Percentiles rank a stretch among this genome's conserved stretches.
phyloP scores from a whole-genome alignment of 768 basidiomycete genomes.

The Tricholoma matsutake region DNA sequence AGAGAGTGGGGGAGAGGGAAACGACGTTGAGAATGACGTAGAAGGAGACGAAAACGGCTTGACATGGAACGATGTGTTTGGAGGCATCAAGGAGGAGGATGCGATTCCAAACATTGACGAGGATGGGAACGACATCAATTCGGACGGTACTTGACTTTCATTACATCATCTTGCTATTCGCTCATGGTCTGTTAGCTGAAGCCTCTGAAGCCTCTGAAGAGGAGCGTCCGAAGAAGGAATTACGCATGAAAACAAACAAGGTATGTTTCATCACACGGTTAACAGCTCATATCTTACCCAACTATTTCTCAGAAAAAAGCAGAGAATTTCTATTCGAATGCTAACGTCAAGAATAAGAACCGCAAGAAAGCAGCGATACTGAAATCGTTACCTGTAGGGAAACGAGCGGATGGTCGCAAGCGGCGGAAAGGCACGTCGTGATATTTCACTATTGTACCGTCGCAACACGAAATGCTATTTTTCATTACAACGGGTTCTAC shows the following conservation, averaged over 20 bases:
- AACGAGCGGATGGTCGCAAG: conserved; percentile 40
- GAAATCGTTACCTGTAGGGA: conserved; percentile 54
- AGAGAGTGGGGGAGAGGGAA: conserved; percentile 36
- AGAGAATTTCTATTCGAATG: conserved; percentile 80
- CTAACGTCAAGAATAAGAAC: conserved; percentile 88
- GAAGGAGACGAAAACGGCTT: conserved; percentile 52
- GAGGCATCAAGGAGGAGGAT: conserved; percentile 42
- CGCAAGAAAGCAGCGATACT: conserved; percentile 60
- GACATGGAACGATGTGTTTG: conserved; percentile 87
- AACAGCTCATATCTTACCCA: conserved; percentile 3
- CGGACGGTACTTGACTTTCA: conserved; percentile 24
- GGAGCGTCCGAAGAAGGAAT: conserved; percentile 45
- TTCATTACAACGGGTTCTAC: background rate
- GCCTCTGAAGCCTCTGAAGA: conserved; percentile 7
- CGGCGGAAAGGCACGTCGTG: conserved; percentile 23
- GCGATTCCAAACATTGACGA: conserved; percentile 24
- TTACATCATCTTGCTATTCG: conserved; percentile 11
- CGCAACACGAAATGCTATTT: background rate
- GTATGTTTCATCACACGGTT: conserved; percentile 31
- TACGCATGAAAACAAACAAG: conserved; percentile 94
- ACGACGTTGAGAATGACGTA: conserved; percentile 38
- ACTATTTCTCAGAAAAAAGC: conserved; percentile 66
- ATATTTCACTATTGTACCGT: background rate
- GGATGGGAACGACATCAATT: conserved; percentile 22
- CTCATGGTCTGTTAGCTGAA: conserved; percentile 5